Conservation (phyloP, 345 rosid species). For the Hibiscus mutabilis region DNA sequence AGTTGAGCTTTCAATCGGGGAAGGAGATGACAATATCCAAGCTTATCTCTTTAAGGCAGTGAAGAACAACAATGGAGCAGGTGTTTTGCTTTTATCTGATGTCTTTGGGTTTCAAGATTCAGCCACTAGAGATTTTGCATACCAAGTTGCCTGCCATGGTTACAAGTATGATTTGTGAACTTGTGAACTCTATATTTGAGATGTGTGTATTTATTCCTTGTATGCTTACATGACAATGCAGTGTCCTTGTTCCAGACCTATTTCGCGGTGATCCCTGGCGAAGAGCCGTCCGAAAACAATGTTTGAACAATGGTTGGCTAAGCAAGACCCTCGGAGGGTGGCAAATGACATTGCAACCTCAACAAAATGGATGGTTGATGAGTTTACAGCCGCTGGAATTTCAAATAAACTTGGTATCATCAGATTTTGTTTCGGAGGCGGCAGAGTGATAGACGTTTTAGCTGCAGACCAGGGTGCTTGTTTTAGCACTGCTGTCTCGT, state of each 20-base stretch:
- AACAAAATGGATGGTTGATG: constrained; percentile 71
- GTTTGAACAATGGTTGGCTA: constrained; percentile 48
- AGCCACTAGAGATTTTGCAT: constrained; percentile 72
- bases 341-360: constrained; percentile 41
- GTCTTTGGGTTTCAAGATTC: constrained; percentile 78
- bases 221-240: constrained; percentile 22
- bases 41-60: constrained; percentile 72
- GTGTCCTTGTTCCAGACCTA: constrained; percentile 86
- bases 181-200: no score
- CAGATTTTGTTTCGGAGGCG: constrained; percentile 89
- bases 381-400: constrained; percentile 67
- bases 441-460: constrained; percentile 54
- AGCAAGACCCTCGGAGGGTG: constrained; percentile 46
- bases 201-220: no score
- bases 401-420: constrained; percentile 74
- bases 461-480: constrained; percentile 42
- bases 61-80: constrained; percentile 74
- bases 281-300: constrained; percentile 35
- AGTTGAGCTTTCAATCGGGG: constrained; percentile 51
- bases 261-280: constrained; percentile 77
- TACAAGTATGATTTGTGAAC: constrained; percentile 1
- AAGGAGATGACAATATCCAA: constrained; percentile 41
- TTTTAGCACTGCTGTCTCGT: constrained; percentile 64
- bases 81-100: constrained; percentile 67
- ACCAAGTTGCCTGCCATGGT: constrained; percentile 67